A percentile compares a stretch with the other conserved stretches of the same genome.
Evolutionary conservation across 2,329 filamentous ascomycete species (phyloP).

Genomic region (Herpomyces periplanetae): DNA sequence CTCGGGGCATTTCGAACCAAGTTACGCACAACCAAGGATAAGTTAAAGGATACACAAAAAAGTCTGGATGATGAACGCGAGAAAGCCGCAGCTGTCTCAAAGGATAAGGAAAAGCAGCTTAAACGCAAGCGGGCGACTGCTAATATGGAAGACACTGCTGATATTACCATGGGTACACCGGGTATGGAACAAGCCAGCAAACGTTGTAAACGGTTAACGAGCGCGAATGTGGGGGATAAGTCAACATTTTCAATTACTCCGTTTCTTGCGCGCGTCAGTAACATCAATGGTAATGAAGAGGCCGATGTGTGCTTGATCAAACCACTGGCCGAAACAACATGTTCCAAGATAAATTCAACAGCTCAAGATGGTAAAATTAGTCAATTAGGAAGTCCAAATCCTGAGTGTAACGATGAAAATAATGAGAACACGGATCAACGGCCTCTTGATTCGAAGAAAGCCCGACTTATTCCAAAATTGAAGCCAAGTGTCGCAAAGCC

Average conservation of each 20-base stretch:
- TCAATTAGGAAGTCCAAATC: too few relatives aligned
- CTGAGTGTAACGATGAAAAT: too few relatives aligned
- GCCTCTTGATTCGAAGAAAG: too few relatives aligned
- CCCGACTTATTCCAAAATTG: too few relatives aligned
- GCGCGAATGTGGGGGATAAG: slow-evolving; percentile 33
- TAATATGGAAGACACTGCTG: slow-evolving; percentile 11
- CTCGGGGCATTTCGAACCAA: slow-evolving; percentile 27
- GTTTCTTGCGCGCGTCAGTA: slow-evolving; percentile 39
- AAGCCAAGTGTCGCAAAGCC: too few relatives aligned
- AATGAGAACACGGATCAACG: too few relatives aligned
- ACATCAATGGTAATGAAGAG: too few relatives aligned
- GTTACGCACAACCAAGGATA: slow-evolving; percentile 24
- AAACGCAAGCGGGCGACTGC: slow-evolving; percentile 9
- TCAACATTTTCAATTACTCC: slow-evolving; percentile 78
- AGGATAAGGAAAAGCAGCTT: slow-evolving; percentile 4
- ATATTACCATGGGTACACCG: slow-evolving; percentile 12
- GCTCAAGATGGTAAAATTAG: too few relatives aligned
- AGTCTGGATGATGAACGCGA: slow-evolving; percentile 10
- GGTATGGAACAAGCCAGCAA: slow-evolving; percentile 9
- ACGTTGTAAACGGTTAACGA: slow-evolving; percentile 15
- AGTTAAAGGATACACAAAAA: slow-evolving; percentile 22
- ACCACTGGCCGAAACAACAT: too few relatives aligned
- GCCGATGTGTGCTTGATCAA: too few relatives aligned
- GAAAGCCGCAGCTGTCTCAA: slow-evolving; percentile 5
- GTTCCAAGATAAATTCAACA: too few relatives aligned